Conservation (phyloP, 2,329 filamentous ascomycete species). For the Neodidymelliopsis sp. region DNA sequence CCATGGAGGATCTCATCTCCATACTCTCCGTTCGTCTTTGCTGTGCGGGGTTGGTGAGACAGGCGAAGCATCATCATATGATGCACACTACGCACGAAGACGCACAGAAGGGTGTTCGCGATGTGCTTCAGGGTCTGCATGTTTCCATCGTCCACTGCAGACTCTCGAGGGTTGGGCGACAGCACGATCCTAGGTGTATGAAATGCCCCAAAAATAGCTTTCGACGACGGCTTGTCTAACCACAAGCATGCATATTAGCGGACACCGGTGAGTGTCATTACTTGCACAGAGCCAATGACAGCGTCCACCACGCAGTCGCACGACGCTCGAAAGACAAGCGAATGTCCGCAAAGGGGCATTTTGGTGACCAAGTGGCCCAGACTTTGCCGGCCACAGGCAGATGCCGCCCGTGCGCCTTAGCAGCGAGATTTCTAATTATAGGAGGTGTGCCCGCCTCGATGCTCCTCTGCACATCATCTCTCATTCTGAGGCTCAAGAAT, state of each 20-base stretch:
- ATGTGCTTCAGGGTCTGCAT: slow-evolving; percentile 8
- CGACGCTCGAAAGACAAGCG: slow-evolving; percentile 7
- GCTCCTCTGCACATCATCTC: slow-evolving; percentile 38
- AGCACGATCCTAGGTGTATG: slow-evolving; percentile 7
- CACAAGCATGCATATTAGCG: slow-evolving; percentile 3
- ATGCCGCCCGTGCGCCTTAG: too few species aligned
- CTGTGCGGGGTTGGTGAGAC: slow-evolving; percentile 10
- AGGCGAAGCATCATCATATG: not conserved
- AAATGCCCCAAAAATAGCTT: slow-evolving; percentile 44
- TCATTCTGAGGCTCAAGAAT: slow-evolving; percentile 38
- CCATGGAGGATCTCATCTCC: not conserved
- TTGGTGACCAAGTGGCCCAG: slow-evolving; percentile 34
- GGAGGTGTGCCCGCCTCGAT: slow-evolving; percentile 31
- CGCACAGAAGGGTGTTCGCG: not conserved
- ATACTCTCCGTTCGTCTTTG: slow-evolving; percentile 3
- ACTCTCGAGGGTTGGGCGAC: slow-evolving; percentile 11
- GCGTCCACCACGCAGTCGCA: not conserved
- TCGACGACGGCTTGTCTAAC: not conserved
- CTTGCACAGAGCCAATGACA: not conserved
- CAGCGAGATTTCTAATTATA: slow-evolving; percentile 38
- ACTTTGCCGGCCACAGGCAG: too few species aligned
- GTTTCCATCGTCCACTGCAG: not conserved
- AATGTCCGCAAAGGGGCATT: slow-evolving; percentile 20
- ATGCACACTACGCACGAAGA: slow-evolving; percentile 1
- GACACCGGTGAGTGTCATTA: slow-evolving; percentile 7